These are phyloP conservation scores for Plasmodiophora brassicae DNA, from an alignment of 208 protist species.

Conservation along the genomic window DNA sequence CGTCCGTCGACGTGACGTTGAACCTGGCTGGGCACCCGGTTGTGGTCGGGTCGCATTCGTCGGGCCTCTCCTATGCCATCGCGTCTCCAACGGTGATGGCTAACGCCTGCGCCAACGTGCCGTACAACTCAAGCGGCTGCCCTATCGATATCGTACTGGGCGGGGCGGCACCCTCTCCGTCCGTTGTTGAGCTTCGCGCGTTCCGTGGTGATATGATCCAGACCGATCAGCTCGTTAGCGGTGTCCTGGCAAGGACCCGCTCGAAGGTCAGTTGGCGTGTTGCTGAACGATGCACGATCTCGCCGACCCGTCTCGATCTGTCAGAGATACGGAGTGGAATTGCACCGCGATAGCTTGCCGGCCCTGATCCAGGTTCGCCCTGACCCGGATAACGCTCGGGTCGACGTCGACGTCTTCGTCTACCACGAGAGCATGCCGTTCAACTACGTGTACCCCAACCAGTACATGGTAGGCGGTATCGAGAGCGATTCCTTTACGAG, in stretches of 20 bases:
- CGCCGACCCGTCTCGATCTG: not conserved
- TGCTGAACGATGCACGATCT: not conserved
- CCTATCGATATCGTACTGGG: too few species aligned
- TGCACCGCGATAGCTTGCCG: not conserved
- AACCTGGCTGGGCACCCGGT: too few species aligned
- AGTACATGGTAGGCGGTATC: not conserved
- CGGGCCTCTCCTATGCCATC: too few species aligned
- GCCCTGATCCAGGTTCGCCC: not conserved
- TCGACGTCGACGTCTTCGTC: slow-evolving; percentile 18
- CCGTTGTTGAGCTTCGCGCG: not conserved
- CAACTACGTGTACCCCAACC: not conserved
- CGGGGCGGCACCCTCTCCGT: too few species aligned
- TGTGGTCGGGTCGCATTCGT: too few species aligned
- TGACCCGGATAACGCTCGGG: not conserved
- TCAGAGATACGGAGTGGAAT: not conserved
- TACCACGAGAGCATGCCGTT: not conserved
- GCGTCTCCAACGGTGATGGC: too few species aligned
- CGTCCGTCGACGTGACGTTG: too few species aligned
- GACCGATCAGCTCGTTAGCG: not conserved
- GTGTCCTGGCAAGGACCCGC: not conserved
- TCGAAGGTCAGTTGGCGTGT: not conserved
- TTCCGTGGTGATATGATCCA: not conserved
- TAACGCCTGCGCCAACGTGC: too few species aligned
- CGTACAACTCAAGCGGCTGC: too few species aligned
- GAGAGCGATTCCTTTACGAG: not conserved